Conservation (phyloP, 1,139 yeast species). For the Taiozyma sp. region DNA sequence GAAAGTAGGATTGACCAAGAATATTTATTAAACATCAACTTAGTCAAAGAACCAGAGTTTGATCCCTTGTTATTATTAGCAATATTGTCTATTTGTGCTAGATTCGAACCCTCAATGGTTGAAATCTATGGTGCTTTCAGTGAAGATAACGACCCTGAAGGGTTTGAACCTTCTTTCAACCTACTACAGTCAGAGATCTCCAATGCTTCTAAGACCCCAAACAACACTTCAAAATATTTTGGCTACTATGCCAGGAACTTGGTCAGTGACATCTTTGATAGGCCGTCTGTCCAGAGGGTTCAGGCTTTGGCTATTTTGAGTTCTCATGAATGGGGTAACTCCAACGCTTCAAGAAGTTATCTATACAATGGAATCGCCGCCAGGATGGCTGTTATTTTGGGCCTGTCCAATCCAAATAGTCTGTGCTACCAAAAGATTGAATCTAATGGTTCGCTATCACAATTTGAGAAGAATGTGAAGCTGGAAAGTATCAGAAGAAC, state of each 20-base stretch:
- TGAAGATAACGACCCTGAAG: constrained; percentile 27
- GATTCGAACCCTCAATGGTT: constrained; percentile 31
- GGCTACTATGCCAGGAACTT: constrained; percentile 35
- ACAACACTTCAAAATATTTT: constrained; percentile 35
- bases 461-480: constrained; percentile 17
- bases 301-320: constrained; percentile 35
- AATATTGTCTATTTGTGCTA: constrained; percentile 33
- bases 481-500: constrained; percentile 33
- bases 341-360: constrained; percentile 35
- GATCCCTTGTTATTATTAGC: constrained; percentile 32
- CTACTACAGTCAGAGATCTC: not conserved
- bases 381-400: constrained; percentile 36
- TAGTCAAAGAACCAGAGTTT: constrained; percentile 4
- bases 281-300: constrained; percentile 34
- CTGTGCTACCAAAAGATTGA: constrained; percentile 15
- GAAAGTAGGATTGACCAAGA: constrained; percentile 3
- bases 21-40: constrained; percentile 4
- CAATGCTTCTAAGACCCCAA: constrained; percentile 15
- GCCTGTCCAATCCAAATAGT: constrained; percentile 26
- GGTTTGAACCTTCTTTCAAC: constrained; percentile 25
- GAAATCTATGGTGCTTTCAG: constrained; percentile 30
- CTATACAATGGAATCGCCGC: constrained; percentile 37
- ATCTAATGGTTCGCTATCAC: constrained; percentile 7
- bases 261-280: constrained; percentile 32
- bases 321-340: constrained; percentile 41